A percentile compares a stretch with the other conserved stretches of the same genome.
Evolutionary conservation across 768 basidiomycete genomes (phyloP).

Genomic region (Arthromyces matolae): DNA sequence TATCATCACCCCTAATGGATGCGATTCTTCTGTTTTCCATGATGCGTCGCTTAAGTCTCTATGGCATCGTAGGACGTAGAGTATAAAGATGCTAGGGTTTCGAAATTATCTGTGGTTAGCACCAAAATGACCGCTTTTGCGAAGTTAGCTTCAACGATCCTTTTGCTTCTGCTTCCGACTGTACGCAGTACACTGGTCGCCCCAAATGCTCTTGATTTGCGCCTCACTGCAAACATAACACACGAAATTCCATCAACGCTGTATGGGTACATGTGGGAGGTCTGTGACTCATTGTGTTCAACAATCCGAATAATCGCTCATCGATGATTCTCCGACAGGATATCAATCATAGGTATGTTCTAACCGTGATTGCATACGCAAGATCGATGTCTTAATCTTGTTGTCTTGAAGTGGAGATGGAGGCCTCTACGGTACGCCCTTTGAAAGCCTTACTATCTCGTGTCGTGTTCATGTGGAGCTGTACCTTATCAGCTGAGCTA

Average conservation of each 20-base stretch:
- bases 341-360: slow-evolving; percentile 29
- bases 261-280: slow-evolving; percentile 36
- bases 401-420: slow-evolving; percentile 30
- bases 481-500: slow-evolving; percentile 26
- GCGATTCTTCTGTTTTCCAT: neutral
- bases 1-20: no score
- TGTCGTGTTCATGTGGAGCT: neutral
- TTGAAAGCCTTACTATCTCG: neutral
- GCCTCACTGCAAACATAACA: slow-evolving; percentile 24
- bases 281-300: slow-evolving; percentile 7
- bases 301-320: neutral
- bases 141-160: neutral
- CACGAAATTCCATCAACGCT: slow-evolving; percentile 29
- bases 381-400: neutral
- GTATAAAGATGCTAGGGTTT: no score
- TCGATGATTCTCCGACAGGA: slow-evolving; percentile 19
- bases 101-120: neutral
- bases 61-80: no score
- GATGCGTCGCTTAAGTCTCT: neutral
- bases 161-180: slow-evolving; percentile 3
- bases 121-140: neutral
- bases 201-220: slow-evolving; percentile 27
- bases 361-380: neutral
- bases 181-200: slow-evolving; percentile 17
- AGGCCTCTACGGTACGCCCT: slow-evolving; percentile 33